Percentiles rank a stretch among this genome's conserved stretches.
These are phyloP conservation scores for Thraustotheca clavata DNA, from an alignment of 352 stramenopile genomes.

Conservation along the genomic window DNA sequence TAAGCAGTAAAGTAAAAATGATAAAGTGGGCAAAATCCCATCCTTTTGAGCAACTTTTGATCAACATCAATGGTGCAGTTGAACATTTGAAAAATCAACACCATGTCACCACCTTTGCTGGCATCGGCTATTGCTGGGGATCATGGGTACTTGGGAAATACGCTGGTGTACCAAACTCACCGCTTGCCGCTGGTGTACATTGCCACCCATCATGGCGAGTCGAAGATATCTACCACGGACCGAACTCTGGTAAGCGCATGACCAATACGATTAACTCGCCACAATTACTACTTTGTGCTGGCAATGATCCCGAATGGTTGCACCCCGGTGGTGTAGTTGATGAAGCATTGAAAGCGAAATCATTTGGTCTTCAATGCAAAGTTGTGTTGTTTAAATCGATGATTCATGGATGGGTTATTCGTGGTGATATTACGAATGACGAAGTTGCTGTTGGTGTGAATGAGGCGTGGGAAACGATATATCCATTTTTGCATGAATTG, in stretches of 20 bases:
- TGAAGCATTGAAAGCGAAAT: constrained; percentile 38
- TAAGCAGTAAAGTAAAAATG: constrained; percentile 46
- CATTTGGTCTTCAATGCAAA: background rate
- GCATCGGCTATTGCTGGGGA: constrained; percentile 80
- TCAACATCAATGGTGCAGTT: constrained; percentile 61
- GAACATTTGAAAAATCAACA: constrained; percentile 58
- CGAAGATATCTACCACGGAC: constrained; percentile 68
- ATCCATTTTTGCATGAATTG: too few relatives aligned
- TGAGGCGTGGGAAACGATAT: too few relatives aligned
- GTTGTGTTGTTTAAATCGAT: background rate
- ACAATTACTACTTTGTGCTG: constrained; percentile 57
- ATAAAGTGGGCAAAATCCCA: background rate
- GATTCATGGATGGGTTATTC: background rate
- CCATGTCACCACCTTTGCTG: constrained; percentile 46
- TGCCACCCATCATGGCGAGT: constrained; percentile 75
- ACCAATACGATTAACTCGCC: constrained; percentile 60
- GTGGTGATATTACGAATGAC: background rate
- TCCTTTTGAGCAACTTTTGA: constrained; percentile 29
- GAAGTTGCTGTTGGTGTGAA: background rate
- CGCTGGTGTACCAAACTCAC: background rate
- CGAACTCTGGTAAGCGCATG: constrained; percentile 58
- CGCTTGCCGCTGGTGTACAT: constrained; percentile 29
- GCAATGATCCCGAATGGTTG: constrained; percentile 60
- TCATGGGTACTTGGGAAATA: constrained; percentile 57
- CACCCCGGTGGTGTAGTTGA: constrained; percentile 59